Evolutionary conservation across 148 eudicot genomes (phyloP), one percentile per base, ranked within the genome.

Genomic region (Arbutus unedo): DNA sequence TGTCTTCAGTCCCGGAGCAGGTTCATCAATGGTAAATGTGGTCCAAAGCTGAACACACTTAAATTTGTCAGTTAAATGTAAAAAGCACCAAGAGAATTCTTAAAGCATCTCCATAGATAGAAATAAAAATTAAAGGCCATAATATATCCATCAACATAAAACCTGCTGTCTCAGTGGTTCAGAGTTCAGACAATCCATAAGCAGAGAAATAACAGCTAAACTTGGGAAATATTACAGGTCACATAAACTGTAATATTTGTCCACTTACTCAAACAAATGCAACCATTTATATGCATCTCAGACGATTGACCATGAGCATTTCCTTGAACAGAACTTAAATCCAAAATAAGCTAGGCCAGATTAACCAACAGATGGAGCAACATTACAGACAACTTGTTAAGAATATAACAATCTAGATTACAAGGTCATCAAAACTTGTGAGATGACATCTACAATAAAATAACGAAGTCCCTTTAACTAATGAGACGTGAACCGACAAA

Each of bases 1-100:
- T 51, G 98, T 89, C 91, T 96, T 96, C 85, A 93, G 85, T 74
- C 99, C 99, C 21, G 99, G 99, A 23, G 97, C 95, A 85, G 95
- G 93, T 82, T 96, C 98, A 83, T 96, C 99, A 82, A 94, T 82
- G 4, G 98, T 96, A 62, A 96, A 85, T 50, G 95, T 96, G 79
- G 97, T 87, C 84, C 77, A 84, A 83, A 95, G 86, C 98, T 95
- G 79, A 19, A 68, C 31, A 50, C 59, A 44, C 64, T 4, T 55
- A 0, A 81, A n/a, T 41, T 81, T 8, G 53, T 73, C 55, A 81
- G 78, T 55, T 56, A 55, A 56, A 68, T 53, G 18, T 2, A 21
- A 21, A 81, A 72, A 16, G 59, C 25, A 38, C 53, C 10, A 47
- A 44, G 14, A 8, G 75, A 68, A 51, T 8, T 54, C 60, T 68